Evolutionary conservation across 345 rosid species (phyloP).

Genomic region (Rhizophora mangle): DNA sequence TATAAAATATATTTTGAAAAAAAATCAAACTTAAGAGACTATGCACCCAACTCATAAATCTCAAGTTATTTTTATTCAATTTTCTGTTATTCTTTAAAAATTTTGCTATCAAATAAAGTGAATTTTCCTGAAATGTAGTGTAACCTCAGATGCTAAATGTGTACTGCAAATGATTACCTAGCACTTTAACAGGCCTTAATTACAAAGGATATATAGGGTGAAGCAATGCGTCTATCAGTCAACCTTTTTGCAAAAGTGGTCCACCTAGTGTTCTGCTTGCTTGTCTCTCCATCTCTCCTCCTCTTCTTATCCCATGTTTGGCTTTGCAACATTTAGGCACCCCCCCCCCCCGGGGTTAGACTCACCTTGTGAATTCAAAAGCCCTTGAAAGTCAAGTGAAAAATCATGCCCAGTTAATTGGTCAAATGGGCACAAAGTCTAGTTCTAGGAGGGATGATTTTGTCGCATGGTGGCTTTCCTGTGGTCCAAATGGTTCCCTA

Average conservation of each 20-base stretch:
- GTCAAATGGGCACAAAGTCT: conserved; percentile 26
- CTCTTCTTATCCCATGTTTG: background rate
- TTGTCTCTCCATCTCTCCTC: background rate
- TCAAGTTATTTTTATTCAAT: too few relatives aligned
- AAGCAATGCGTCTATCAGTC: background rate
- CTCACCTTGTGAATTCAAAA: too few relatives aligned
- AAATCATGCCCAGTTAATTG: background rate
- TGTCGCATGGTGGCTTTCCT: conserved; percentile 29
- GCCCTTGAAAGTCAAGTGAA: conserved; percentile 6
- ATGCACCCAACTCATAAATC: too few relatives aligned
- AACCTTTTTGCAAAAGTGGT: background rate
- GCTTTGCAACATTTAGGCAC: background rate
- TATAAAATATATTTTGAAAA: too few relatives aligned
- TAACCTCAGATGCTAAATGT: conserved; percentile 37
- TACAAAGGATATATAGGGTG: background rate
- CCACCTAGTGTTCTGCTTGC: background rate
- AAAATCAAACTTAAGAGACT: too few relatives aligned
- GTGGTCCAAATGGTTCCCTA: conserved; percentile 17
- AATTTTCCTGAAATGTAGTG: conserved; percentile 1
- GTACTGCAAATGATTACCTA: conserved; percentile 36
- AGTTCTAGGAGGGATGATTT: conserved; percentile 34
- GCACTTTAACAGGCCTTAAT: background rate
- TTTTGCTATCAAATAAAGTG: conserved; percentile 19
- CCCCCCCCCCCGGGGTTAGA: too few relatives aligned
- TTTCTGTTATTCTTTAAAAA: too few relatives aligned